phyloP scores from a whole-genome alignment of 106 monocot genomes.

The Amphibolis antarctica region DNA sequence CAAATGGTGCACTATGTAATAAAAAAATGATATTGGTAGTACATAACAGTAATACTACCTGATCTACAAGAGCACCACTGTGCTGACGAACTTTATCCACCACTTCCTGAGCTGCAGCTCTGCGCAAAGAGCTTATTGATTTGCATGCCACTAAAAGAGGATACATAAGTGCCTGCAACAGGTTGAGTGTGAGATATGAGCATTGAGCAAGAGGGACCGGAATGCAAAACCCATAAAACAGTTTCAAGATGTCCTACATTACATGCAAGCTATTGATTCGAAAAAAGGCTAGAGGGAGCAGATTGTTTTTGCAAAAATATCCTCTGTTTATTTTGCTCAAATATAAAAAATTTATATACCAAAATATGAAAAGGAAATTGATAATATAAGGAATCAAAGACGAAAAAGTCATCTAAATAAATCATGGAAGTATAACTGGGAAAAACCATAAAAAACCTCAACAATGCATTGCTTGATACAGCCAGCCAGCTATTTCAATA shows the following conservation, averaged over 20 bases:
- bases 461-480: too few species aligned
- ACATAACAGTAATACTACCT: conserved; percentile 36
- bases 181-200: background rate
- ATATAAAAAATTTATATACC: too few species aligned
- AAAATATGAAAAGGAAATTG: too few species aligned
- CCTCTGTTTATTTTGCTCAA: too few species aligned
- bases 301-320: too few species aligned
- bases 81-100: conserved; percentile 98
- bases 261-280: background rate
- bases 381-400: too few species aligned
- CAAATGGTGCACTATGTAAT: background rate
- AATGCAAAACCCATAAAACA: background rate
- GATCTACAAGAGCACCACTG: conserved; percentile 90
- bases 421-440: too few species aligned
- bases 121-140: conserved; percentile 80
- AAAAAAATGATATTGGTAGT: background rate
- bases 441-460: too few species aligned
- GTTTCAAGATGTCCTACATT: background rate
- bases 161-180: conserved; percentile 85
- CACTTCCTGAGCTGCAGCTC: conserved; percentile 89
- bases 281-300: too few species aligned
- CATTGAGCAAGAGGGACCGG: background rate
- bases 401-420: too few species aligned
- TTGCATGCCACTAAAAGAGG: conserved; percentile 98
- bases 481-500: too few species aligned